Base-by-base conservation (phyloP, 768 basidiomycete species). In the Chalciporus pseudorubinellus region DNA sequence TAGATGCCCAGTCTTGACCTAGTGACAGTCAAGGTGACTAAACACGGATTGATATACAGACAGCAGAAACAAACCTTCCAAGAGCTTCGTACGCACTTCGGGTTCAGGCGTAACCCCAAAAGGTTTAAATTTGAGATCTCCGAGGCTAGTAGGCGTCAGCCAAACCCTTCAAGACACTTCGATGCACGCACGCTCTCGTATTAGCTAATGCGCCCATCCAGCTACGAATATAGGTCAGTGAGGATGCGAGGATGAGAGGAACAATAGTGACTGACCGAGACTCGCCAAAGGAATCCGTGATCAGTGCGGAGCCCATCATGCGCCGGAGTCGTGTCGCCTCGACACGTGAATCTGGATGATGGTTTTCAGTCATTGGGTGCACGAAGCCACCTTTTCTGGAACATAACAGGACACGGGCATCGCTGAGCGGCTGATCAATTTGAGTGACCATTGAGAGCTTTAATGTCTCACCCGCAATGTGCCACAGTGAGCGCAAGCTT, bases 151-250 rank as follows among this genome's bases (percentile, higher is more conserved):
- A 28, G 33, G 3, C 5, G 46, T 60, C 22, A 55, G 52, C 16
- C 46, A 55, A 50, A 8, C 26, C 8, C n/a, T 21, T n/a, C 1
- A 22, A 21, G 22, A 14, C n/a, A 22, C 24, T 18, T 19, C 20
- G 12, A 11, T 47, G 29, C 45, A 63, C 81, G 61, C 61, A 90
- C 87, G 91, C 86, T 72, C 95, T 74, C 2, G 95, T 98, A 58
- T 98, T 98, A 26, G 85, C 89, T 29, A 98, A 74, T 4, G 85
- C 91, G 13, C 95, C 95, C 89, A 97, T 95, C 92, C 92, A 95
- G 44, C 90, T 91, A 52, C 12, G n/a, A 44, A 34, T 26, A 9
- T 14, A 31, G 33, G 24, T 53, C 49, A 48, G 46, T 21, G 4
- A 14, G 39, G 26, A 28, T 26, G 24, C 31, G 46, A 51, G 44